Percentiles rank a stretch among this genome's conserved stretches.
phyloP scores from a whole-genome alignment of 192 early-diverging fungal species.

The Geranomyces michiganensis region DNA sequence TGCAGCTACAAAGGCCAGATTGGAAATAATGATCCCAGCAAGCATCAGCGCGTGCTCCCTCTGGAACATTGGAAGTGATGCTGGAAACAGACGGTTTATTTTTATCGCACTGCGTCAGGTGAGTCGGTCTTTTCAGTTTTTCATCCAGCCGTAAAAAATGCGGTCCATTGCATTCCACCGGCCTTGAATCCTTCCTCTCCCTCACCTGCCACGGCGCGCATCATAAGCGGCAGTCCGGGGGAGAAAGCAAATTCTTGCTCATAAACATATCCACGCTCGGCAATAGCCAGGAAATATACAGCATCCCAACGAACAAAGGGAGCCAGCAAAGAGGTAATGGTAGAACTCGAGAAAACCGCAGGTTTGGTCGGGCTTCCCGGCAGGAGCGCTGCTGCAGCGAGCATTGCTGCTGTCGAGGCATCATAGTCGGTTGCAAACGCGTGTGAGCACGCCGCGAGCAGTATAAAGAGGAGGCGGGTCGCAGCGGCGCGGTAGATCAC shows the following conservation, averaged over 20 bases:
- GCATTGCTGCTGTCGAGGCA: conserved; percentile 48
- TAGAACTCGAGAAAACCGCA: no score
- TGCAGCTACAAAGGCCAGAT: conserved; percentile 73
- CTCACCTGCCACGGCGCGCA: conserved; percentile 51
- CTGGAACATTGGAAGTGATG: neutral
- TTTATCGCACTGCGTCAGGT: no score
- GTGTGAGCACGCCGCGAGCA: conserved; percentile 51
- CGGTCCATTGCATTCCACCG: no score
- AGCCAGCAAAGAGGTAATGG: neutral
- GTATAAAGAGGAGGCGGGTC: conserved; percentile 34
- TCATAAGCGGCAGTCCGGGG: conserved; percentile 72
- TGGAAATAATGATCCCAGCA: conserved; percentile 72
- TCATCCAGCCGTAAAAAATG: no score
- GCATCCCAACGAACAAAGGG: conserved; percentile 88
- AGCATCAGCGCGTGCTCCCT: conserved; percentile 5
- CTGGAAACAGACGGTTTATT: neutral
- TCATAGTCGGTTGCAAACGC: conserved; percentile 61
- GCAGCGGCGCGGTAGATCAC: neutral
- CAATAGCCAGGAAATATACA: conserved; percentile 81
- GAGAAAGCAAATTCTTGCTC: conserved; percentile 93
- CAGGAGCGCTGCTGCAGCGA: neutral
- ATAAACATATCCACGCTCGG: conserved; percentile 74
- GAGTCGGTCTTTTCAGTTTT: no score
- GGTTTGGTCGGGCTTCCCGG: no score
- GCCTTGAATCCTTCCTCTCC: neutral